Evolutionary conservation across 371 early-diverging fungal species (phyloP), one percentile per base, ranked within the genome.

Genomic region (Mucor lusitanicus): DNA sequence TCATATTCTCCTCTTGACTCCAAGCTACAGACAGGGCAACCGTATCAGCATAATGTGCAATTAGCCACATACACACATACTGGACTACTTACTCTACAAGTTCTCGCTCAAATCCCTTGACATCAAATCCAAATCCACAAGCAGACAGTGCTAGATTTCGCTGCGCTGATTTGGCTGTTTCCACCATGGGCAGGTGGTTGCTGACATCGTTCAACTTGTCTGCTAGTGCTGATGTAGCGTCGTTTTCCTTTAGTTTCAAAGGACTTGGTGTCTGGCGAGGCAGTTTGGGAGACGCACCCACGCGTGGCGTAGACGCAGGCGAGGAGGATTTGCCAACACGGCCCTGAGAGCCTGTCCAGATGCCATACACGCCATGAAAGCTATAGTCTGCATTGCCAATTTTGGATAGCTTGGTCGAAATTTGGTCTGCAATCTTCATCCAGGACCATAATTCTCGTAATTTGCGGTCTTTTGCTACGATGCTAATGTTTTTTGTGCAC

Each of bases 81-180:
- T 21, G 39, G 15, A 9, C 15, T 15, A 48, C 69, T 70, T 80
- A 90, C 88, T 78, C 78, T 58, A 76, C 72, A 17, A 94, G 75
- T 25, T 84, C 85, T 46, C 75, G 75, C 70, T 94, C 94, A 33
- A 95, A 81, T 19, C 87, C 81, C 6, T 81, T 79, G 3, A 76
- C 77, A 33, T 78, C 83, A 68, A 91, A 84, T 28, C 79, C 91
- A 77, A 91, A 92, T 8, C 95, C 95, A 69, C 94, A 93, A 13
- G 90, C 86, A 48, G 76, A 64, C 44, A 95, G 75, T 6, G 90
- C 93, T 28, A 92, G 71, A 44, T 82, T 74, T 32, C 95, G 84
- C 67, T 92, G 90, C 12, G 77, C 76, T 3, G 72, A 70, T 63
- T 84, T 87, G 8, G 78, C 30, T 12, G 90, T 87, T 7, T 81